Conservation (phyloP, 1,284 basidiomycete genomes). For the Pseudozyma thailandica region DNA sequence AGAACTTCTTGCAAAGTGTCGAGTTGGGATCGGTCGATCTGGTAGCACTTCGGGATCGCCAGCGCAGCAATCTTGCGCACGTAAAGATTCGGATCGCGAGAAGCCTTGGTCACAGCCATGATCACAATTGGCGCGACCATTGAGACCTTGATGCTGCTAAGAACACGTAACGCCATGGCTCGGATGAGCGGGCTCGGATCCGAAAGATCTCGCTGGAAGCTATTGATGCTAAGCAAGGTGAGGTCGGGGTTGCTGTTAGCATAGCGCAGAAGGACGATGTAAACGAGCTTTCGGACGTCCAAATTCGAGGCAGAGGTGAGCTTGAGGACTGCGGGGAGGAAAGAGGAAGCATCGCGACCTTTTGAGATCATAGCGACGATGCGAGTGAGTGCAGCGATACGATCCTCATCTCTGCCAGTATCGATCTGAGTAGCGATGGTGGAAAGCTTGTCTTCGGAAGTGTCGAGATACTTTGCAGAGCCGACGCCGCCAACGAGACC, state of each 20-base stretch:
- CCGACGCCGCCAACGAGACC: slow-evolving; percentile 58
- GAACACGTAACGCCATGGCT: slow-evolving; percentile 93
- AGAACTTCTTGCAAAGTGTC: slow-evolving; percentile 80
- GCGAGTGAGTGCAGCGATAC: slow-evolving; percentile 59
- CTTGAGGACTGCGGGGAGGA: slow-evolving; percentile 70
- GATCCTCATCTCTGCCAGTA: slow-evolving; percentile 55
- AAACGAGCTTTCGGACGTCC: slow-evolving; percentile 95
- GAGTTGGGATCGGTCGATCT: slow-evolving; percentile 76
- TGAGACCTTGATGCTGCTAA: slow-evolving; percentile 88
- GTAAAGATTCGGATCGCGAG: slow-evolving; percentile 88
- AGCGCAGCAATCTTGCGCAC: slow-evolving; percentile 91
- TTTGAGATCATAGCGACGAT: slow-evolving; percentile 79
- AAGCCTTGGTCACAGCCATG: slow-evolving; percentile 88
- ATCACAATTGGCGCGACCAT: slow-evolving; percentile 88
- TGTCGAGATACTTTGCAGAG: slow-evolving; percentile 61
- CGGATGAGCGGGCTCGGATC: slow-evolving; percentile 85
- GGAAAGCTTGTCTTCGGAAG: slow-evolving; percentile 52
- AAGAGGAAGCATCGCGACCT: slow-evolving; percentile 87
- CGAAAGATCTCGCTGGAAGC: slow-evolving; percentile 94
- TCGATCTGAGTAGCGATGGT: slow-evolving; percentile 59
- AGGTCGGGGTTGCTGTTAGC: slow-evolving; percentile 81
- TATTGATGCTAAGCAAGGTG: slow-evolving; percentile 95
- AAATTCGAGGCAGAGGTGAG: slow-evolving; percentile 71
- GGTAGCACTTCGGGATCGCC: slow-evolving; percentile 80
- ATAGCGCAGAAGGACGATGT: slow-evolving; percentile 94